Base-by-base conservation (phyloP, 805 yeast genomes). In the Pichia phayaonensis region DNA sequence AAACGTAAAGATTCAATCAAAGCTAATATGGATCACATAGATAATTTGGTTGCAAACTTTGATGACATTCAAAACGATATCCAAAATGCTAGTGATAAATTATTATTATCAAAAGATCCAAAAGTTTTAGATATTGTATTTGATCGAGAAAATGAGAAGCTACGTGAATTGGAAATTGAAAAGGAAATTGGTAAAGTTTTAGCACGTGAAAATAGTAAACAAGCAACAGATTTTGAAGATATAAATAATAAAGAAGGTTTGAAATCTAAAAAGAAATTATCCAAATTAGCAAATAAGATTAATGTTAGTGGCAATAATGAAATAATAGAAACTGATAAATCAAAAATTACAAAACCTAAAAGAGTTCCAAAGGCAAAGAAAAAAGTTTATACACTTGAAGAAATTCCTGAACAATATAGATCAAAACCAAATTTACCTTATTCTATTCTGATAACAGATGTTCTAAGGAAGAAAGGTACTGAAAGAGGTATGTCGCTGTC, bases 371-470 rank as follows among this genome's bases (percentile, higher is more conserved):
- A 73, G 64, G 75, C 74, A 5, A 76, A 80, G 39, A 84, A 84
- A 62, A 82, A 78, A 56, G 79, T 83, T 5, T 90, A 86, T 62
- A 73, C 81, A 3, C 69, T 83, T 20, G 95, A 89, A 49, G 97
- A 90, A 59, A 89, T 92, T 44, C 99, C 98, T 1, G 86, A 79
- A 51, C 89, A 86, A 66, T 89, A 79, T 65, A 76, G 96, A 58
- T 76, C 81, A 13, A 94, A 92, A 64, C 99, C 99, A 1, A 75
- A 83, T 12, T 74, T 81, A 46, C 84, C 96, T 0, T 86, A 87
- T 63, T 87, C 95, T 20, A 81, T 83, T 41, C 73, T 94, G 61
- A 84, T 94, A 40, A 83, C 92, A 3, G 81, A 83, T 8, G 90
- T 95, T 50, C 70, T 94, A 54, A 76, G 86, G 54, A 78, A 83